These are phyloP conservation scores for Aspergillus pseudotamarii DNA, from an alignment of 2,329 filamentous ascomycete species.

Conservation along the genomic window DNA sequence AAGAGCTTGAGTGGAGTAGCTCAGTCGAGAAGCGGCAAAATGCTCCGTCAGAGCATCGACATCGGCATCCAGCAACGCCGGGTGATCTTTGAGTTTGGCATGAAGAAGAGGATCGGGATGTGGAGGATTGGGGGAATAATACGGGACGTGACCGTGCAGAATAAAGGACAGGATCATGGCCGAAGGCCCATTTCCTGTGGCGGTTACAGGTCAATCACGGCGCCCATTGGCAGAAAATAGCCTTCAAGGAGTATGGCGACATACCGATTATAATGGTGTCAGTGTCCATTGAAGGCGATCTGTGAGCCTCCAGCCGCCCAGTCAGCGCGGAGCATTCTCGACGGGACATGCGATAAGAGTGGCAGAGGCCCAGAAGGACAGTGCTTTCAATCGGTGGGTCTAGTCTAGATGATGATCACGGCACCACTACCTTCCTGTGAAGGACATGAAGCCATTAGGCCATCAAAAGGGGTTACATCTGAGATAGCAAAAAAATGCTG, in stretches of 20 bases:
- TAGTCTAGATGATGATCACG: slow-evolving; percentile 9
- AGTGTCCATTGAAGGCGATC: slow-evolving; percentile 37
- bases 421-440: slow-evolving; percentile 23
- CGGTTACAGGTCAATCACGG: slow-evolving; percentile 14
- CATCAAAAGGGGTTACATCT: slow-evolving; percentile 21
- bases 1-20: slow-evolving; percentile 64
- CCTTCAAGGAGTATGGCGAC: slow-evolving; percentile 25
- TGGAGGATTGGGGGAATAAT: slow-evolving; percentile 52
- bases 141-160: slow-evolving; percentile 62
- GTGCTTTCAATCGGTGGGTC: slow-evolving; percentile 10
- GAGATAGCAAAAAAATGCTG: slow-evolving; percentile 5
- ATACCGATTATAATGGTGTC: slow-evolving; percentile 50
- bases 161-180: slow-evolving; percentile 65
- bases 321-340: slow-evolving; percentile 36
- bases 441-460: slow-evolving; percentile 22
- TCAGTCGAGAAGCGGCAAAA: slow-evolving; percentile 59
- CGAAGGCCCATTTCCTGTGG: slow-evolving; percentile 62
- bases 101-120: slow-evolving; percentile 62
- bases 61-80: slow-evolving; percentile 53
- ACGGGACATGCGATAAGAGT: slow-evolving; percentile 26
- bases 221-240: slow-evolving; percentile 15
- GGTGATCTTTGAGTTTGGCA: slow-evolving; percentile 53
- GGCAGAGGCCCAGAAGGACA: neutral
- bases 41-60: slow-evolving; percentile 57
- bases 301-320: slow-evolving; percentile 27